Evolutionary conservation across 2,329 filamentous ascomycete species (phyloP).

Genomic region (Didymella keratinophila): DNA sequence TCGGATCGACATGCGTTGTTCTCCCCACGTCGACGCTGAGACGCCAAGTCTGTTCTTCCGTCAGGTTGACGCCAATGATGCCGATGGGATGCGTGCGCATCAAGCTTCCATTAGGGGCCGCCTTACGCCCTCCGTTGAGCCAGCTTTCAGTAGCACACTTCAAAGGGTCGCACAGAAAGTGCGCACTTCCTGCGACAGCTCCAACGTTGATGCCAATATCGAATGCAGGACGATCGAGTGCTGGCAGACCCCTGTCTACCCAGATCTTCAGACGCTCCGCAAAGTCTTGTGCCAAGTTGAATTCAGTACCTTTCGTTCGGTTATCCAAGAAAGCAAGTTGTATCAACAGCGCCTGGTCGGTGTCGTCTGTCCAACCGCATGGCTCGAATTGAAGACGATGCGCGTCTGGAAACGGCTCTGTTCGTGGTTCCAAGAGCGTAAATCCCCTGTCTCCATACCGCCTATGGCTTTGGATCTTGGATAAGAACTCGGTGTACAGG

Average conservation of each 20-base stretch:
- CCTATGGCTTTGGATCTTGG: constrained; percentile 43
- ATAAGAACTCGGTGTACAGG: constrained; percentile 63
- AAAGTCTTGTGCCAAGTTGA: constrained; percentile 47
- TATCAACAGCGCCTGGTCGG: constrained; percentile 62
- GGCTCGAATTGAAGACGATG: constrained; percentile 50
- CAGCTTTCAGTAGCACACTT: constrained; percentile 53
- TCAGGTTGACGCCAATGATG: constrained; percentile 55
- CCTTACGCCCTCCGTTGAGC: constrained; percentile 50
- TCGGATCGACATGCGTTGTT: constrained; percentile 61
- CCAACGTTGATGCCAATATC: constrained; percentile 60
- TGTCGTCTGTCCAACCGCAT: constrained; percentile 64
- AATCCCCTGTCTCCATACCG: constrained; percentile 54
- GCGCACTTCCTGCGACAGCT: constrained; percentile 52
- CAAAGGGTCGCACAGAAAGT: constrained; percentile 54
- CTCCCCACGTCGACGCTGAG: constrained; percentile 54
- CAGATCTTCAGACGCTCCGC: constrained; percentile 58
- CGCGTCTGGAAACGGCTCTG: constrained; percentile 55
- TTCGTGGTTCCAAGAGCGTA: constrained; percentile 51
- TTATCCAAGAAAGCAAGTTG: constrained; percentile 59
- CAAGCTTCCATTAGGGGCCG: constrained; percentile 61
- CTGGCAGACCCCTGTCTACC: constrained; percentile 58
- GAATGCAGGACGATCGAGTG: constrained; percentile 57
- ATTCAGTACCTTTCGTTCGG: constrained; percentile 41
- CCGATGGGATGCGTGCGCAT: constrained; percentile 64
- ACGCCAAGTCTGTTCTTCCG: constrained; percentile 55